Evolutionary conservation across 495 filamentous ascomycete species (phyloP).

Genomic region (Podospora tetraspora): DNA sequence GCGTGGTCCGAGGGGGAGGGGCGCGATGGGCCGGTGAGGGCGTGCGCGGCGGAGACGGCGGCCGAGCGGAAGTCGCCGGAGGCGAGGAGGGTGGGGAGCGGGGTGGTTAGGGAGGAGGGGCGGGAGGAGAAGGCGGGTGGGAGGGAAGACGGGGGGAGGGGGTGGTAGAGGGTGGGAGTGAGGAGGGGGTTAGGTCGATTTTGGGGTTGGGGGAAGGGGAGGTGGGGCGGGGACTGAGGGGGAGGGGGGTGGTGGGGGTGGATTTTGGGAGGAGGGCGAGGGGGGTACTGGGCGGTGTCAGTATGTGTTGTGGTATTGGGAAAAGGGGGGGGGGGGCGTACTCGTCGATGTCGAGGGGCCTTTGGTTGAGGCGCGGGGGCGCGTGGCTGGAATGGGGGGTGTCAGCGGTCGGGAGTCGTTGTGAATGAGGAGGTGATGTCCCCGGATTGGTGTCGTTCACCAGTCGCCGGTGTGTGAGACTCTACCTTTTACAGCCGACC

Average conservation of each 20-base stretch:
- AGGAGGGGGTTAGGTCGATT: constrained; percentile 70
- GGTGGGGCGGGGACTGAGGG: constrained; percentile 14
- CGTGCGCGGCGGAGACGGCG: constrained; percentile 64
- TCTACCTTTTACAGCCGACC: constrained; percentile 39
- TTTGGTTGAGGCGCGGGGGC: constrained; percentile 49
- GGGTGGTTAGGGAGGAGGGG: constrained; percentile 39
- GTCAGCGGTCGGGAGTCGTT: not conserved
- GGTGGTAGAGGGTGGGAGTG: constrained; percentile 74
- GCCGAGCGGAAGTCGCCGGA: constrained; percentile 64
- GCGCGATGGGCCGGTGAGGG: constrained; percentile 52
- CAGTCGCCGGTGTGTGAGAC: not conserved
- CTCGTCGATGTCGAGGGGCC: constrained; percentile 53
- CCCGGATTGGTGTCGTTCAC: not conserved
- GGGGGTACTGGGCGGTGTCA: constrained; percentile 19
- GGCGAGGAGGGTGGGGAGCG: constrained; percentile 51
- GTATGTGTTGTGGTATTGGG: constrained; percentile 1
- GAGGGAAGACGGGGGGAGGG: constrained; percentile 59
- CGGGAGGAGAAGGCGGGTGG: constrained; percentile 55
- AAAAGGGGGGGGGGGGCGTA: constrained; percentile 29
- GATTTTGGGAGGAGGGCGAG: constrained; percentile 26
- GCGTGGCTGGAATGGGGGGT: constrained; percentile 30
- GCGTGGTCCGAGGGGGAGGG: constrained; percentile 52
- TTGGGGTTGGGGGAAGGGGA: constrained; percentile 43
- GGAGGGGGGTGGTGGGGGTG: constrained; percentile 15
- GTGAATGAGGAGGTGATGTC: not conserved